Evolutionary conservation across 164 flowering plant species (phyloP).

Genomic region (Chimonanthus praecox): DNA sequence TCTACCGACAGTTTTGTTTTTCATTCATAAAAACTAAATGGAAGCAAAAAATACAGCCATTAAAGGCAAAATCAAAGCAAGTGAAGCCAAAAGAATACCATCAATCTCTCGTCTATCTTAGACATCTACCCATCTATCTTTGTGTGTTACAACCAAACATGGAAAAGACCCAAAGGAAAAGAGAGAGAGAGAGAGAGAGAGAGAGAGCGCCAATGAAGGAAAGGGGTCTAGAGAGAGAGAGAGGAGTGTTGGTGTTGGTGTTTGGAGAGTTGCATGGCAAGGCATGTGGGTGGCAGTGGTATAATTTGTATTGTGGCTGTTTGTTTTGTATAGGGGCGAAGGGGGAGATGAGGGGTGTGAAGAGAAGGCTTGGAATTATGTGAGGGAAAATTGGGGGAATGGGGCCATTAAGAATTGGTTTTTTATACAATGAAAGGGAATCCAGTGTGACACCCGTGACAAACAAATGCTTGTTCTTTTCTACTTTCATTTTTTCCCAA

Average conservation of each 20-base stretch:
- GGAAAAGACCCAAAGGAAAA: not conserved
- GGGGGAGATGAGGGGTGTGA: not conserved
- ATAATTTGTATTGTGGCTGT: slow-evolving; percentile 34
- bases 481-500: not conserved
- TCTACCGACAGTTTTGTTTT: no score
- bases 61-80: no score
- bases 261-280: slow-evolving; percentile 1
- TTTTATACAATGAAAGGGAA: slow-evolving; percentile 2
- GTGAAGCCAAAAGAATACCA: not conserved
- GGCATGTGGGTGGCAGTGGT: slow-evolving; percentile 35
- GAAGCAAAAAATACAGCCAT: no score
- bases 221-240: no score
- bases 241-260: no score
- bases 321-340: slow-evolving; percentile 21
- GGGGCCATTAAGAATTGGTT: slow-evolving; percentile 2
- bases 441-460: slow-evolving; percentile 5
- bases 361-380: slow-evolving; percentile 8
- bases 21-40: no score
- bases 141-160: not conserved
- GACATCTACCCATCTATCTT: not conserved
- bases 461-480: slow-evolving; percentile 3
- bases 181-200: not conserved
- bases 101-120: not conserved
- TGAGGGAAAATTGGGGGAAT: not conserved
- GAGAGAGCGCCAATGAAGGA: no score